phyloP scores from a whole-genome alignment of 2,329 filamentous ascomycete species.

The Trichoderma afroharzianum region DNA sequence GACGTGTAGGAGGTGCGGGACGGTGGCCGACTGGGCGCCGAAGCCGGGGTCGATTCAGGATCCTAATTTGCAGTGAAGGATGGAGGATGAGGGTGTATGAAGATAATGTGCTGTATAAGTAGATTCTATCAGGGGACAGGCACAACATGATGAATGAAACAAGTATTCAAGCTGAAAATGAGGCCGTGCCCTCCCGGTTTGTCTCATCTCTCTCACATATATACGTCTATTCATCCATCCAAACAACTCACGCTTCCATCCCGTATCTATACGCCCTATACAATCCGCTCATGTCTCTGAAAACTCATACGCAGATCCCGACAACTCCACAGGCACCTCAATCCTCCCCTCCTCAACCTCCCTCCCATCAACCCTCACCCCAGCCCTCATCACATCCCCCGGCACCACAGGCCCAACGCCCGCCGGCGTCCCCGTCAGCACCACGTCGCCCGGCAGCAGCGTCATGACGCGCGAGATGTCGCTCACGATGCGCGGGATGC shows the following conservation, averaged over 20 bases:
- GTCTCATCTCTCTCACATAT: neutral
- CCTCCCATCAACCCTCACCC: slow-evolving; percentile 73
- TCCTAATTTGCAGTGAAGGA: slow-evolving; percentile 47
- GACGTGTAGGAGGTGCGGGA: slow-evolving; percentile 73
- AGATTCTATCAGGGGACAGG: neutral
- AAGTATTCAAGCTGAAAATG: neutral
- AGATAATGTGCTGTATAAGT: neutral
- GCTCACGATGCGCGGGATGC: slow-evolving; percentile 79
- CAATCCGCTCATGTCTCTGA: slow-evolving; percentile 55
- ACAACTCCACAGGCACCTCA: slow-evolving; percentile 78
- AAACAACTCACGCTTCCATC: neutral
- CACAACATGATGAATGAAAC: neutral
- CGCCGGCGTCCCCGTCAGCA: slow-evolving; percentile 96
- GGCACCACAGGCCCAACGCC: slow-evolving; percentile 83
- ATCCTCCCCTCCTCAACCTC: slow-evolving; percentile 82
- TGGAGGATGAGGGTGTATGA: neutral
- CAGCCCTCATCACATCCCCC: slow-evolving; percentile 84
- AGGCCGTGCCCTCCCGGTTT: neutral
- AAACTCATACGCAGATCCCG: slow-evolving; percentile 73
- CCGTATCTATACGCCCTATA: neutral
- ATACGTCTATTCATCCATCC: neutral
- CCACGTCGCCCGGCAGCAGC: slow-evolving; percentile 83
- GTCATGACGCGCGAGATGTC: slow-evolving; percentile 97
- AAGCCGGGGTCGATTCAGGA: slow-evolving; percentile 55
- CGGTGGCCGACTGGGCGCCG: slow-evolving; percentile 68